Percentiles rank a stretch among this genome's conserved stretches.
Evolutionary conservation across 352 stramenopile genomes (phyloP).

Genomic region (Peronospora tabacina): DNA sequence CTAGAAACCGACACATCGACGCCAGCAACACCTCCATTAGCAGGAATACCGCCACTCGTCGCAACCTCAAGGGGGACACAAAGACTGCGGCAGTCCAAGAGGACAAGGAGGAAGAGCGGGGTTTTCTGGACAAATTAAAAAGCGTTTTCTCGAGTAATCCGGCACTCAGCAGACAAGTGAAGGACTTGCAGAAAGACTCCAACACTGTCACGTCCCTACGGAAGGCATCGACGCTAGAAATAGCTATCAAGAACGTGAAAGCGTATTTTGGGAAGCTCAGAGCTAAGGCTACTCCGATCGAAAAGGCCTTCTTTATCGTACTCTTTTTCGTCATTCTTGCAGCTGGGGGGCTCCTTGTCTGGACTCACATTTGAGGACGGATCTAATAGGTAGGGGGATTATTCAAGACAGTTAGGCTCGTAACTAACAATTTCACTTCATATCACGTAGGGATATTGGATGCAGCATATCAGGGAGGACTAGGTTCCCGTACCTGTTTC

Average conservation of each 20-base stretch:
- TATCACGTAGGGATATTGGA: neutral
- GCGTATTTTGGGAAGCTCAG: neutral
- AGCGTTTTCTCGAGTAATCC: neutral
- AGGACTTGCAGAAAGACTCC: neutral
- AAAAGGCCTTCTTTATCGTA: neutral
- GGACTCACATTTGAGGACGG: neutral
- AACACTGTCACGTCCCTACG: neutral
- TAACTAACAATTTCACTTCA: neutral
- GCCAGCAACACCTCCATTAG: neutral
- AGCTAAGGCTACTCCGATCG: neutral
- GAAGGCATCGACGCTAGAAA: neutral
- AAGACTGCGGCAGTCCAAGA: neutral
- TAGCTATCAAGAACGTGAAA: neutral
- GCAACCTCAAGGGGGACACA: slow-evolving; percentile 8
- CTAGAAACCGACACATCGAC: neutral
- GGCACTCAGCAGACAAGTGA: neutral
- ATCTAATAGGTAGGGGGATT: neutral
- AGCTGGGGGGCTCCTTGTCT: neutral
- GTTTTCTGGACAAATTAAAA: neutral
- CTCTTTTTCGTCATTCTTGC: neutral
- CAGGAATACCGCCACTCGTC: neutral
- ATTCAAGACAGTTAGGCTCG: neutral
- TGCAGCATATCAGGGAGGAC: neutral
- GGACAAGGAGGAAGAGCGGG: slow-evolving; percentile 2
- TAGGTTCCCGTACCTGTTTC: neutral